Base-by-base conservation (phyloP, 306 rosid species). In the Vigna mungo region DNA sequence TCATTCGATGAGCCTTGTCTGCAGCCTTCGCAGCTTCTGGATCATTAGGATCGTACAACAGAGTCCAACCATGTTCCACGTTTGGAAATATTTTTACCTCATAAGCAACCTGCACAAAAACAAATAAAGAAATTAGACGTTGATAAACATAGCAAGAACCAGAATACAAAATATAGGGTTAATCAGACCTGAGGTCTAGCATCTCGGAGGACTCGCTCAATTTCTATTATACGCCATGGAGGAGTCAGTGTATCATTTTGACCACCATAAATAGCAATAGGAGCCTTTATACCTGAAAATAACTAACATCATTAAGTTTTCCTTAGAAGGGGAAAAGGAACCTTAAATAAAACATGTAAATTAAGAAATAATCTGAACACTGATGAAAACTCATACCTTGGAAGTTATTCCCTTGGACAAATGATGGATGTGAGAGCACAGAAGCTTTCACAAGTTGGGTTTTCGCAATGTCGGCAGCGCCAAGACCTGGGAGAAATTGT, bases 341-440 rank as follows among this genome's bases (percentile, higher is more conserved):
- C 44, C 10, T 2, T 39, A 39, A 39, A 9, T 7, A 7, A 37
- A 6, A 37, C 14, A 37, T 66, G 36, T 51, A 59, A 72, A 61
- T 49, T 78, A 15, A 25, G 56, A 66, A 76, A 80, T 36, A 71
- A 54, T 54, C 10, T 10, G 27, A 39, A 54, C 39, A 37, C 27
- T 43, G 34, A 59, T 48, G 34, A 59, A 80, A 81, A 34, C 64
- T 15, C 85, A 64, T 84, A 91, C 97, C 86, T 12, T 81, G 55
- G 43, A 85, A 75, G 83, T 90, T 91, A 13, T 90, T 90, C 53
- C 75, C 60, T 13, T 79, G 61, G 74, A 89, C 83, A 9, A 80
- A 74, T 23, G 98, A 64, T 15, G 94, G 96, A 87, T 90, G 96
- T 27, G 85, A 78, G 30, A 87, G 13, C 68, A 75, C 94, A 43